Percentiles rank a stretch among this genome's conserved stretches.
phyloP scores from a whole-genome alignment of 768 basidiomycete genomes.

The Paxillus rubicundulus region DNA sequence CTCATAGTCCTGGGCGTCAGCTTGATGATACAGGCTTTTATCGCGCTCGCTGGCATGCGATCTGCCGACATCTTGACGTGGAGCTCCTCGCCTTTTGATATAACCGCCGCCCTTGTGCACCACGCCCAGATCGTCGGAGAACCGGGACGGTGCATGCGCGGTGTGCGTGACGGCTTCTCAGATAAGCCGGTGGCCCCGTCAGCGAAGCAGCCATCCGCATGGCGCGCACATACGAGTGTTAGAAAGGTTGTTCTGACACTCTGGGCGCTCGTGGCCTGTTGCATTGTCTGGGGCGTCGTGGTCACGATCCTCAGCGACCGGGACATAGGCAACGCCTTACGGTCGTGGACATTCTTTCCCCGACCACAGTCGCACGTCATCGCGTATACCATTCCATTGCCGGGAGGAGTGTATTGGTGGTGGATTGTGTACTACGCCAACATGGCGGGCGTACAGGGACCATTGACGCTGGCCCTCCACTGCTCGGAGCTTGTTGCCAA shows the following conservation, averaged over 20 bases:
- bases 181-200: constrained; percentile 15
- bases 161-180: constrained; percentile 9
- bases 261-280: constrained; percentile 22
- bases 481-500: constrained; percentile 29
- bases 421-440: constrained; percentile 27
- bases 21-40: constrained; percentile 21
- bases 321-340: not conserved
- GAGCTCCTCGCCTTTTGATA: constrained; percentile 32
- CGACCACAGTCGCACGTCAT: constrained; percentile 14
- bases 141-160: constrained; percentile 26
- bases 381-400: constrained; percentile 22
- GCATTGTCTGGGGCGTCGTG: constrained; percentile 22
- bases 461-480: constrained; percentile 28
- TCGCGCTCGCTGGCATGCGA: constrained; percentile 23
- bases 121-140: constrained; percentile 20
- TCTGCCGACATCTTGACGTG: constrained; percentile 28
- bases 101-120: constrained; percentile 30
- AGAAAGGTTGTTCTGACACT: constrained; percentile 21
- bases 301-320: constrained; percentile 6
- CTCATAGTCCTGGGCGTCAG: constrained; percentile 27
- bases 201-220: constrained; percentile 24
- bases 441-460: constrained; percentile 26
- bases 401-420: constrained; percentile 14
- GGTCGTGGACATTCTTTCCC: constrained; percentile 30
- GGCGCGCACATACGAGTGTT: constrained; percentile 26